These are phyloP conservation scores for rapeseed (Brassica napus) DNA, from an alignment of 345 rosid species.

Conservation along the genomic window DNA sequence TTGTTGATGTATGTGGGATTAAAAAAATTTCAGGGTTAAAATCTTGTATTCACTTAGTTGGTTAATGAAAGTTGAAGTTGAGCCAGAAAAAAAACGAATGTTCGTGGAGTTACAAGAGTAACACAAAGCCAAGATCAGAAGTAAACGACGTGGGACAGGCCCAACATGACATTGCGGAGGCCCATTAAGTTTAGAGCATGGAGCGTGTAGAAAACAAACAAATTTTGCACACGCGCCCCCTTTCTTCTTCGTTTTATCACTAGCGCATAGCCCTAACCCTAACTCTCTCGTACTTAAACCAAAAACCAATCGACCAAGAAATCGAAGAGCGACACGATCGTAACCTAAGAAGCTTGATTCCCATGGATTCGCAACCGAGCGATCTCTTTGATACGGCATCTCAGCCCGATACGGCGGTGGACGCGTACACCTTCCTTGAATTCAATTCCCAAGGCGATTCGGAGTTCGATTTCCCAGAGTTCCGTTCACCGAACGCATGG, in stretches of 20 bases:
- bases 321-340: constrained; percentile 22
- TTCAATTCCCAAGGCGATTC: constrained; percentile 97
- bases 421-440: constrained; percentile 93
- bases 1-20: no score
- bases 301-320: background rate
- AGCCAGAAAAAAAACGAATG: no score
- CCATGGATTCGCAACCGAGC: constrained; percentile 77
- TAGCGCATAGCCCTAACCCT: constrained; percentile 43
- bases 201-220: no score
- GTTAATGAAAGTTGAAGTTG: no score
- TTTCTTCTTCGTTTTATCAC: constrained; percentile 16
- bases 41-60: no score
- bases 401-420: constrained; percentile 84
- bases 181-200: no score
- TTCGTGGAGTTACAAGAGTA: no score
- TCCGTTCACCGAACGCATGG: constrained; percentile 80
- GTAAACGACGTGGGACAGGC: no score
- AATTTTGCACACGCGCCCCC: constrained; percentile 28
- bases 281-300: constrained; percentile 12
- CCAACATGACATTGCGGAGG: no score
- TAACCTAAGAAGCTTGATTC: constrained; percentile 27
- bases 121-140: no score
- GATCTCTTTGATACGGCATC: constrained; percentile 88
- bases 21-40: no score
- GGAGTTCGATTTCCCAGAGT: constrained; percentile 94